Conservation (phyloP, 192 early-diverging fungal genomes). For the Gigaspora rosea region DNA sequence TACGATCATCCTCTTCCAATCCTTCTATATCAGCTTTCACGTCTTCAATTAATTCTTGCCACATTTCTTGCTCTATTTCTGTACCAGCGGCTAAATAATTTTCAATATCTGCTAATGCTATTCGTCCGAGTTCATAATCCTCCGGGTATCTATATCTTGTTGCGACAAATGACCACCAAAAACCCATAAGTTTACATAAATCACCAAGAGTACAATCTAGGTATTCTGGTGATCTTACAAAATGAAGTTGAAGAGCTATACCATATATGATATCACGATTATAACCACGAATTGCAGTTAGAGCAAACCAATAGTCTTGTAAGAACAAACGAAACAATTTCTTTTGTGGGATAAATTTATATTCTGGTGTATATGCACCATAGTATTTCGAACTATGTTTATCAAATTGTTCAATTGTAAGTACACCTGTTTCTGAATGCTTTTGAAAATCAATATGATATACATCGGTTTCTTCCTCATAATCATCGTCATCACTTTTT, state of each 20-base stretch:
- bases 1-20: conserved; percentile 19
- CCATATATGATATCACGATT: conserved; percentile 27
- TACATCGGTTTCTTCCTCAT: neutral
- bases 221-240: conserved; percentile 4
- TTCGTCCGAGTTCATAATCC: conserved; percentile 21
- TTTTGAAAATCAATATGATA: conserved; percentile 34
- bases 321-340: conserved; percentile 21
- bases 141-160: conserved; percentile 21
- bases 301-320: conserved; percentile 23
- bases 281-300: conserved; percentile 13
- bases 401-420: conserved; percentile 23
- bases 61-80: conserved; percentile 2
- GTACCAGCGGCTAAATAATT: neutral
- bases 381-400: conserved; percentile 13
- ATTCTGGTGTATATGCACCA: conserved; percentile 22
- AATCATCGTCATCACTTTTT: neutral
- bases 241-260: conserved; percentile 21
- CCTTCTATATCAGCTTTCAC: conserved; percentile 16
- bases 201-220: neutral
- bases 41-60: conserved; percentile 10
- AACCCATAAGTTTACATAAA: conserved; percentile 16
- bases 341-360: conserved; percentile 21
- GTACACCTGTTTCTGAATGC: conserved; percentile 25
- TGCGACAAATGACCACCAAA: conserved; percentile 28
- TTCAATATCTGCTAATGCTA: conserved; percentile 21